These are phyloP conservation scores for Podospora pseudoanserina DNA, from an alignment of 495 filamentous ascomycete genomes.

Conservation along the genomic window DNA sequence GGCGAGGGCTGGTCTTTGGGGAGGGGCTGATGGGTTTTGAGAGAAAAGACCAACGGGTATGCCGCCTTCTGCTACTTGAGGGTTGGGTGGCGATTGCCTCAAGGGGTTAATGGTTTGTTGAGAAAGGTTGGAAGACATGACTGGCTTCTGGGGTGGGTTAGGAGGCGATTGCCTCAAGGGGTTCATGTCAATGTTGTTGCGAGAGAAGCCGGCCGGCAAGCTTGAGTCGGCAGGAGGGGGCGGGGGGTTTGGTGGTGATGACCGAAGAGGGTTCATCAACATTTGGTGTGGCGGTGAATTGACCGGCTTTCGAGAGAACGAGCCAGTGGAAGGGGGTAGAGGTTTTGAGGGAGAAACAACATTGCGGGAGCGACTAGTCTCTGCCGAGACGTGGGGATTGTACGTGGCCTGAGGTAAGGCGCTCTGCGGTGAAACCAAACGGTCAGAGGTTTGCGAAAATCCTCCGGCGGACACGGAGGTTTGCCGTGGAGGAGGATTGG, in stretches of 20 bases:
- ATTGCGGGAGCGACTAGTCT: constrained; percentile 2
- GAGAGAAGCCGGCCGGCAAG: constrained; percentile 7
- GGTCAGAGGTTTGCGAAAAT: background rate
- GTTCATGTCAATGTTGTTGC: background rate
- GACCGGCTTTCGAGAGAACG: constrained; percentile 8
- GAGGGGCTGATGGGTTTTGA: background rate
- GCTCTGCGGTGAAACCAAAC: background rate
- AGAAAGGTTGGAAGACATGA: background rate
- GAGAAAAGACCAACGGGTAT: background rate
- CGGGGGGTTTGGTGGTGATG: background rate
- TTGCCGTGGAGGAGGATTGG: background rate
- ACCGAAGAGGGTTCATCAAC: background rate
- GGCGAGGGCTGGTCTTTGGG: background rate
- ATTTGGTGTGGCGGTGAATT: constrained; percentile 1
- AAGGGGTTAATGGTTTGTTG: background rate
- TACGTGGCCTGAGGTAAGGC: background rate
- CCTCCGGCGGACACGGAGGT: background rate
- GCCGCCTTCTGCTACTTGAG: background rate
- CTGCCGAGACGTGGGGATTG: background rate
- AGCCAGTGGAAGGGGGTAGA: background rate
- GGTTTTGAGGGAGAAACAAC: background rate
- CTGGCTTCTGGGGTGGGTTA: background rate
- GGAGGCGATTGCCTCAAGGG: constrained; percentile 7
- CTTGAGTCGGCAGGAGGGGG: background rate
- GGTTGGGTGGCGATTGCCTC: constrained; percentile 11